Base-by-base conservation (phyloP, 2,329 filamentous ascomycete species). In the Apiospora aurea region DNA sequence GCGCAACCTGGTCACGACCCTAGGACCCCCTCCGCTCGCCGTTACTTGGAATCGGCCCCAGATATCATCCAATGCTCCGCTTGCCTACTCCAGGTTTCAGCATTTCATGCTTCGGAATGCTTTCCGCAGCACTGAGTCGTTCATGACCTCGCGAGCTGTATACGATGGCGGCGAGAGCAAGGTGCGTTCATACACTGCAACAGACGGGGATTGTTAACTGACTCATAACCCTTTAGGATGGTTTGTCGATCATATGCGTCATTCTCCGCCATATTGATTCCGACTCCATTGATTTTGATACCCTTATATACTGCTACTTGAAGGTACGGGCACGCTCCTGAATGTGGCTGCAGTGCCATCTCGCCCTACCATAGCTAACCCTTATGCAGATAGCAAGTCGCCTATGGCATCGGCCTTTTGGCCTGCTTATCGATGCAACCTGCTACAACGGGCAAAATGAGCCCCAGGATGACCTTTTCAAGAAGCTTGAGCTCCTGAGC, bases 101-200 rank as follows among this genome's bases (percentile, higher is more conserved):
- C 89, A 92, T 75, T 93, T 93, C 76, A 93, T 93, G 91, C 85
- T 93, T 66, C 87, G 88, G 24, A 92, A 93, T 78, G 91, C 91
- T 1, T 91, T 91, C 74, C 86, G 89, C 49, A 89, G 88, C 75
- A 89, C 88, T 0, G 91, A 92, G 75, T 91, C 90, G 2, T 89
- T 91, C 72, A 80, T 91, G 29, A 91, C 90, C 2, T 88, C 89
- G 34, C 86, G 90, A 29, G 90, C 91, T 38, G 89, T 93, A 16
- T 93, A 93, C 77, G 91, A 93, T 77, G 91, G 91, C 46, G 91
- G 91, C 26, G 90, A 93, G 80, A 92, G 89, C 81, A 92, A 91
- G 81, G 88, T 88, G 76, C 67, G 77, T 72, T 11, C 38, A 53
- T 34, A 21, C 67, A 57, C 16, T n/a, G 64, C 69, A 10, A 3